Evolutionary conservation across 2,329 filamentous ascomycete species (phyloP).

Genomic region (Colletotrichum filicis): DNA sequence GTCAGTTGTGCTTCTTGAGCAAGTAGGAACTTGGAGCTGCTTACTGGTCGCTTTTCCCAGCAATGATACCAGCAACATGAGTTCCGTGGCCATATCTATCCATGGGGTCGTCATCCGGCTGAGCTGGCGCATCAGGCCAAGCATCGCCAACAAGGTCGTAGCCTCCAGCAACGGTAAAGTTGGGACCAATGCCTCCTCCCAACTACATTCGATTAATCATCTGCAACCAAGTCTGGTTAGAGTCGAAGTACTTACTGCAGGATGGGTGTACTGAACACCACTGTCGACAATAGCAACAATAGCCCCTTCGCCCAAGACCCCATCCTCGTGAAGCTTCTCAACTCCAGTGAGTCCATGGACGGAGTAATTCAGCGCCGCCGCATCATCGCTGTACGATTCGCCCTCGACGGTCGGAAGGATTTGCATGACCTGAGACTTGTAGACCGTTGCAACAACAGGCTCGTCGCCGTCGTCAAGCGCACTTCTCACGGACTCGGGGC

Average conservation of each 20-base stretch:
- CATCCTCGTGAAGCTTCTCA: slow-evolving; percentile 48
- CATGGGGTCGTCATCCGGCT: slow-evolving; percentile 45
- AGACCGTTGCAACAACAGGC: slow-evolving; percentile 21
- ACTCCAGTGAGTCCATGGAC: slow-evolving; percentile 53
- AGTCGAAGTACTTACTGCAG: slow-evolving; percentile 41
- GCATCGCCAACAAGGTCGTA: slow-evolving; percentile 40
- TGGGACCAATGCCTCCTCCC: slow-evolving; percentile 19
- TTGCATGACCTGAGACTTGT: slow-evolving; percentile 18
- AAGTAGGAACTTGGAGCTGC: neutral
- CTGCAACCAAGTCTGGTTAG: neutral
- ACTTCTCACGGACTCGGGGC: slow-evolving; percentile 44
- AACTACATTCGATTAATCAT: neutral
- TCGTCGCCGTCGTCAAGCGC: slow-evolving; percentile 45
- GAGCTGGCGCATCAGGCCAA: slow-evolving; percentile 28
- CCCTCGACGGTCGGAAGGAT: slow-evolving; percentile 12
- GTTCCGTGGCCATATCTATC: slow-evolving; percentile 42
- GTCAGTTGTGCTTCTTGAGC: slow-evolving; percentile 1
- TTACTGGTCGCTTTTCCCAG: slow-evolving; percentile 38
- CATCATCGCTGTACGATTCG: slow-evolving; percentile 27
- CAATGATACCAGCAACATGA: slow-evolving; percentile 45
- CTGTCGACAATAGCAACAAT: slow-evolving; percentile 53
- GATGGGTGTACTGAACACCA: slow-evolving; percentile 52
- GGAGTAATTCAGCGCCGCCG: slow-evolving; percentile 36
- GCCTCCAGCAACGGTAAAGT: slow-evolving; percentile 36
- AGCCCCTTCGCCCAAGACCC: slow-evolving; percentile 50